phyloP scores from a whole-genome alignment of 345 rosid genomes.

The Syzygium aromaticum region DNA sequence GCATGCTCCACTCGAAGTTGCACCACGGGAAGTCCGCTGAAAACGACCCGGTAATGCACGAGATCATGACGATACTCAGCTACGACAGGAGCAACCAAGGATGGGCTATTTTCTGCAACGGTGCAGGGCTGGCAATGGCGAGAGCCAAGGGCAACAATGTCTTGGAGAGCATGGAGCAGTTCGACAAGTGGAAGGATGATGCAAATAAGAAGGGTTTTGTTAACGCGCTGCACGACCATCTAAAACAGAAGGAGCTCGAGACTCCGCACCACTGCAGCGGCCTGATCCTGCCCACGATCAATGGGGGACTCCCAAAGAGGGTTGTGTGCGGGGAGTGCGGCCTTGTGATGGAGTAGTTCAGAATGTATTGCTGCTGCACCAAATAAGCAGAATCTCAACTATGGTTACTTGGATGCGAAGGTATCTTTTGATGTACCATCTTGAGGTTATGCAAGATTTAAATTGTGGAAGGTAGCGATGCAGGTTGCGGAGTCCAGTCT shows the following conservation, averaged over 20 bases:
- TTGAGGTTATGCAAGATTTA: not conserved
- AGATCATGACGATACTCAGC: conserved; percentile 16
- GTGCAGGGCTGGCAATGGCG: not conserved
- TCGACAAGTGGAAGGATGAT: not conserved
- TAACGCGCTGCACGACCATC: not conserved
- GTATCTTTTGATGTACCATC: not conserved
- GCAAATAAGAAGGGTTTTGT: conserved; percentile 3
- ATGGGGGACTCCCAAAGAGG: conserved; percentile 8
- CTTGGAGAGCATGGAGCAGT: not conserved
- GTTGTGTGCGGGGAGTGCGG: conserved; percentile 20
- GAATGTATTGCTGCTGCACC: conserved; percentile 19
- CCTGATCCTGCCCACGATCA: conserved; percentile 3
- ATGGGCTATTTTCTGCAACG: conserved; percentile 20
- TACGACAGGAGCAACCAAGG: conserved; percentile 12
- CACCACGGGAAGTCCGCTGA: conserved; percentile 4
- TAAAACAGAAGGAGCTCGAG: not conserved
- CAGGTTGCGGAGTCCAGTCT: not conserved
- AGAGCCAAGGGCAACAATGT: conserved; percentile 3
- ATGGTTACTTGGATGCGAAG: not conserved
- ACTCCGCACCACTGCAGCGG: conserved; percentile 10
- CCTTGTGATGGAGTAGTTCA: conserved; percentile 20
- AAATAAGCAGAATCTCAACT: conserved; percentile 1
- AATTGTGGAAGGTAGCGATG: not conserved
- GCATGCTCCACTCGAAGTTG: conserved; percentile 20
- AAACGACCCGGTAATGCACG: conserved; percentile 14